Base-by-base conservation (phyloP, 768 basidiomycete species). In the Lyophyllum atratum region DNA sequence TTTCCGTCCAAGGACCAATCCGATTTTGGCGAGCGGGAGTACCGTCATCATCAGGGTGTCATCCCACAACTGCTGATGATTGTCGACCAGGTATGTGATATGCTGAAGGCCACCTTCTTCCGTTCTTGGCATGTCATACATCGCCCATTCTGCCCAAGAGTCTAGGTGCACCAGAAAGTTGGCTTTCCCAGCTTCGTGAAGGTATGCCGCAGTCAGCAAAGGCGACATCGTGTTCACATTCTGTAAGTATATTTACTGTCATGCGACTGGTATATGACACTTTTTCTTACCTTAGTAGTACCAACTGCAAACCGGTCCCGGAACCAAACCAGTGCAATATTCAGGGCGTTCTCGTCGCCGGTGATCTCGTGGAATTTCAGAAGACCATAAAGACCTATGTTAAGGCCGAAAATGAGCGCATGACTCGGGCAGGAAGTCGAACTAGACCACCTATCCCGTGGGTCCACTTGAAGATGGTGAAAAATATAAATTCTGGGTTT, bases 161-260 rank as follows among this genome's bases (percentile, higher is more conserved):
- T 77, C 74, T 11, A 80, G 66, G 55, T 78, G 74, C 7, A 68
- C 70, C n/a, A 43, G 52, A 64, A 74, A 79, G 49, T 76, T 66
- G 7, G 59, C 72, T 12, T 66, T 62, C 46, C 69, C 66, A 25
- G 65, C 66, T 58, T 77, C 70, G 56, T 79, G 76, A n/a, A 78
- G 66, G 59, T 75, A 74, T 17, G 78, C 76, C 8, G 74, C 75
- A 24, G 78, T 78, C 9, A 81, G 62, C 40, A 85, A 71, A 0
- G 82, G 78, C 4, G 81, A 76, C 79, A 84, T 81, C 17, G 82
- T 83, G 67, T 84, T 84, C 55, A 83, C 80, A 62, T 84, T 84
- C 76, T 84, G 34, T 15, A 48, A 46, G 15, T 21, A 49, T 3
- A 28, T 44, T 40, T n/a, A 45, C 31, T 4, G 37, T 50, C 42